A percentile compares a stretch with the other conserved stretches of the same genome.
Evolutionary conservation across 306 rosid species (phyloP).

Genomic region (Prunus salicina): DNA sequence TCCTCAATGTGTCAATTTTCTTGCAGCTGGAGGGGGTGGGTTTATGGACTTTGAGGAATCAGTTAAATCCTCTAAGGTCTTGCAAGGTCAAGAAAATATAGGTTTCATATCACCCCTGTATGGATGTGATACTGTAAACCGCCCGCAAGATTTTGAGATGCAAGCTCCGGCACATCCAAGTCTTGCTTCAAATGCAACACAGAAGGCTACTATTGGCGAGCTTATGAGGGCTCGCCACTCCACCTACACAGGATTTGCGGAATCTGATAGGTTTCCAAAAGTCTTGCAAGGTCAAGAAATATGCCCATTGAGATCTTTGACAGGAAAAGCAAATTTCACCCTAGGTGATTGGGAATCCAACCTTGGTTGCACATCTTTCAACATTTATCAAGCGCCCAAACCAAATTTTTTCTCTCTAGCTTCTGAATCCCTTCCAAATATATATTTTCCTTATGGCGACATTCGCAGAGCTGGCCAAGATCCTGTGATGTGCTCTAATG

Average conservation of each 20-base stretch:
- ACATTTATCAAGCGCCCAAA: slow-evolving; percentile 57
- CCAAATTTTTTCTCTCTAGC: slow-evolving; percentile 44
- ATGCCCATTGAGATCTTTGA: slow-evolving; percentile 66
- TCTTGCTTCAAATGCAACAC: slow-evolving; percentile 45
- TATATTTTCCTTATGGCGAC: slow-evolving; percentile 59
- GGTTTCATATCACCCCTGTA: slow-evolving; percentile 72
- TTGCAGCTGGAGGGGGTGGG: slow-evolving; percentile 60
- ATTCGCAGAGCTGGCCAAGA: slow-evolving; percentile 48
- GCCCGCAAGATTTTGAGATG: slow-evolving; percentile 62
- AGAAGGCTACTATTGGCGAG: slow-evolving; percentile 55
- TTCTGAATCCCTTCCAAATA: slow-evolving; percentile 49
- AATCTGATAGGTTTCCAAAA: slow-evolving; percentile 69
- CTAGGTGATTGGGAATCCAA: slow-evolving; percentile 65
- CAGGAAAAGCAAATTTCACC: slow-evolving; percentile 56
- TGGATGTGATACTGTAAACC: slow-evolving; percentile 73
- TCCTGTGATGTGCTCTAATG: slow-evolving; percentile 44
- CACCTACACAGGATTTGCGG: slow-evolving; percentile 67
- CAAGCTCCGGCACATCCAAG: slow-evolving; percentile 52
- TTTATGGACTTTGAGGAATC: slow-evolving; percentile 90
- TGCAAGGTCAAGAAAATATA: slow-evolving; percentile 99
- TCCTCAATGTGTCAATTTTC: slow-evolving; percentile 18
- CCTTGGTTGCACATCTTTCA: slow-evolving; percentile 47
- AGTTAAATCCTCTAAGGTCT: slow-evolving; percentile 96
- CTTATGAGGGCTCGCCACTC: slow-evolving; percentile 57
- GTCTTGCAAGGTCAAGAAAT: slow-evolving; percentile 99